phyloP scores from a whole-genome alignment of 2,329 filamentous ascomycete species.

The Zymoseptoria crescenta region DNA sequence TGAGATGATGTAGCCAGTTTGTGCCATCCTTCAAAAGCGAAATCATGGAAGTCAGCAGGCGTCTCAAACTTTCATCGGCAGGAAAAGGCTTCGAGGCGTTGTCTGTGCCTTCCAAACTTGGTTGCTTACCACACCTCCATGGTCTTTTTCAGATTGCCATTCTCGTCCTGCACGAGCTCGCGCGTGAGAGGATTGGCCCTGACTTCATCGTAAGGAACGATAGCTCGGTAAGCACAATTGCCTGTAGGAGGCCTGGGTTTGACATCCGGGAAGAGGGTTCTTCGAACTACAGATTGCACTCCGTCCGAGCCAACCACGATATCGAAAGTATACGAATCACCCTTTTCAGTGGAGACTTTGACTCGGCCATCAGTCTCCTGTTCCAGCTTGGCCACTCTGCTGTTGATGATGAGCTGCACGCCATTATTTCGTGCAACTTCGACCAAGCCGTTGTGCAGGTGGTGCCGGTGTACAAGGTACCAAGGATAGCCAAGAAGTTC shows the following conservation, averaged over 20 bases:
- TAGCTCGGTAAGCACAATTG: constrained; percentile 41
- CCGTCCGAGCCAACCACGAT: constrained; percentile 28
- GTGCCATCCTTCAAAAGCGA: too few relatives aligned
- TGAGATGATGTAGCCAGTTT: constrained; percentile 36
- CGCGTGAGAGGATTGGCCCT: constrained; percentile 35
- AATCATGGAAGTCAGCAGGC: too few relatives aligned
- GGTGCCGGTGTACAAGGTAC: constrained; percentile 42
- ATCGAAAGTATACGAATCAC: constrained; percentile 17
- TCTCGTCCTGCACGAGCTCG: constrained; percentile 20
- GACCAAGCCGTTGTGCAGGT: constrained; percentile 40
- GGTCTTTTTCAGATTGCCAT: constrained; percentile 32
- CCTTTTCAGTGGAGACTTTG: constrained; percentile 26
- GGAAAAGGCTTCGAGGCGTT: too few relatives aligned
- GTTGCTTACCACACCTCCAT: constrained; percentile 45
- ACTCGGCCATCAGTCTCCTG: constrained; percentile 24
- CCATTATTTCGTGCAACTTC: constrained; percentile 34
- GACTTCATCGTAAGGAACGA: constrained; percentile 39
- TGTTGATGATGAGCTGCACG: constrained; percentile 32
- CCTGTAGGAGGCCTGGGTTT: constrained; percentile 34
- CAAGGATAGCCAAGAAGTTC: constrained; percentile 32
- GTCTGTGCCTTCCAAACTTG: too few relatives aligned
- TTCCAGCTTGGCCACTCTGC: constrained; percentile 30
- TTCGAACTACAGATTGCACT: constrained; percentile 30
- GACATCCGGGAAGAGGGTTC: constrained; percentile 36
- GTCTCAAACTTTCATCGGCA: too few relatives aligned